Evolutionary conservation across 306 rosid species (phyloP).

Genomic region (apple (Malus domestica)): ASM211411v1 NC_041801.1:6185501-6186000

Average conservation of each 20-base stretch:
- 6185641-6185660: conserved; percentile 1
- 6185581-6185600: conserved; percentile 60
- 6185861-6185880: conserved; percentile 56
- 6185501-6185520: conserved; percentile 34
- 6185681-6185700: neutral
- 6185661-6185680: conserved; percentile 10
- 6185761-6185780: conserved; percentile 37
- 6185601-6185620: neutral
- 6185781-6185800: conserved; percentile 39
- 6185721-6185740: conserved; percentile 27
- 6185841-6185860: conserved; percentile 50
- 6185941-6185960: conserved; percentile 11
- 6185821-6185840: conserved; percentile 40
- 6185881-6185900: conserved; percentile 28
- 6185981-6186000: conserved; percentile 13
- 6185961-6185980: conserved; percentile 6
- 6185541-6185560: conserved; percentile 87
- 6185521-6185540: conserved; percentile 65
- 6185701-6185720: neutral
- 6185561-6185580: conserved; percentile 92
- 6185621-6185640: neutral
- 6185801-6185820: conserved; percentile 11
- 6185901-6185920: conserved; percentile 37
- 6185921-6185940: conserved; percentile 48
- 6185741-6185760: conserved; percentile 48